Evolutionary conservation across 176 grass and related monocot genomes (phyloP).

Genomic region (Cocos nucifera): DNA sequence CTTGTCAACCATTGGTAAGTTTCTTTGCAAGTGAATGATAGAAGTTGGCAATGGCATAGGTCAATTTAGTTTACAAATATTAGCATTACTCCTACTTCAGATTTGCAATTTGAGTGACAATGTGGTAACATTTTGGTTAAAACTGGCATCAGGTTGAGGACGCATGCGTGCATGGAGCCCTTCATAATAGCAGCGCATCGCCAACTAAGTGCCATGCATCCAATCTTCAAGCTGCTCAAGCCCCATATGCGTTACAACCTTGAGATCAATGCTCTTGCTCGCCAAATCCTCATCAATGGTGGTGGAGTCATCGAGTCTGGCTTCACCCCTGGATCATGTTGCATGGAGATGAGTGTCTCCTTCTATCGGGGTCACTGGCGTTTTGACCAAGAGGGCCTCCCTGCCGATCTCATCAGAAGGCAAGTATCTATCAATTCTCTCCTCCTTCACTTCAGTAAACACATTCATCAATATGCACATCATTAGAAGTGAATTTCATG

Average conservation of each 20-base stretch:
- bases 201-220: conserved; percentile 90
- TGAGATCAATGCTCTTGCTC: conserved; percentile 81
- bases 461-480: too few species aligned
- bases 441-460: too few species aligned
- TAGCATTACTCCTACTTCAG: too few species aligned
- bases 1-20: conserved; percentile 87
- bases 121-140: too few species aligned
- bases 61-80: too few species aligned
- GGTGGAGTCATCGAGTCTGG: conserved; percentile 90
- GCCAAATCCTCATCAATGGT: conserved; percentile 91
- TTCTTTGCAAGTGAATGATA: too few species aligned
- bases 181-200: conserved; percentile 78
- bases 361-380: conserved; percentile 63
- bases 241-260: conserved; percentile 94
- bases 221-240: conserved; percentile 83
- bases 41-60: too few species aligned
- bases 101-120: too few species aligned
- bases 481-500: too few species aligned
- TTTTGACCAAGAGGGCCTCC: conserved; percentile 84
- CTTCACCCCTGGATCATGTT: conserved; percentile 61
- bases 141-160: conserved; percentile 45
- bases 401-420: conserved; percentile 86
- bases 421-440: conserved; percentile 1
- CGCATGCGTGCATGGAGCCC: conserved; percentile 86
- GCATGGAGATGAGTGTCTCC: conserved; percentile 69